Evolutionary conservation across 257 asterid genomes (phyloP).

Genomic region (Ligustrum vulgare): DNA sequence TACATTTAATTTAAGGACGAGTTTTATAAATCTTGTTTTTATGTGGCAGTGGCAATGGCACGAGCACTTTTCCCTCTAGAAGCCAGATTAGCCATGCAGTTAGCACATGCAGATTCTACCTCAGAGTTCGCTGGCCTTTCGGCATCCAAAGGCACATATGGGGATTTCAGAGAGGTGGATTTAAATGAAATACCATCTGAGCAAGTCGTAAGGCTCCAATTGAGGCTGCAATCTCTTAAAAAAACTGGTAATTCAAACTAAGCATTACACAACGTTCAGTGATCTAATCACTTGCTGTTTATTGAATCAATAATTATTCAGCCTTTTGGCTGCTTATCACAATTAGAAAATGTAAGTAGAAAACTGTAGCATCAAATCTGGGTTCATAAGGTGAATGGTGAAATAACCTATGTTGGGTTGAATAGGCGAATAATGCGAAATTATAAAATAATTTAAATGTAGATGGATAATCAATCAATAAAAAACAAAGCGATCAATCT

Average conservation of each 20-base stretch:
- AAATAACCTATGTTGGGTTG: no score
- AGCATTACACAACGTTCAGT: neutral
- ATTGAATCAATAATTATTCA: neutral
- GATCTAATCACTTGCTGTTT: neutral
- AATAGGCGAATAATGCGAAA: no score
- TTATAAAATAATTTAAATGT: no score
- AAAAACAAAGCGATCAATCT: no score
- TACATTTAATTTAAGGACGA: neutral
- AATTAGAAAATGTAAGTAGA: neutral
- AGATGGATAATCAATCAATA: no score
- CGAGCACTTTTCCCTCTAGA: conserved; percentile 67
- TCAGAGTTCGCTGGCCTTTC: conserved; percentile 67
- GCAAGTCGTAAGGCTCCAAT: conserved; percentile 65
- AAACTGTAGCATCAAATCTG: neutral
- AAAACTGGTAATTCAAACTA: conserved; percentile 60
- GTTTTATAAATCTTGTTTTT: conserved; percentile 1
- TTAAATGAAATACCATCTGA: conserved; percentile 71
- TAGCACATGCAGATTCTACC: conserved; percentile 72
- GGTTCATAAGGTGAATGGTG: neutral
- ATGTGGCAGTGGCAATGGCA: conserved; percentile 82
- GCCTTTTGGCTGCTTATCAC: neutral
- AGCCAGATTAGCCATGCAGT: conserved; percentile 84
- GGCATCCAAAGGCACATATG: conserved; percentile 44
- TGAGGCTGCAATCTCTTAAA: conserved; percentile 65
- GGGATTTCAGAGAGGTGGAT: conserved; percentile 60